Evolutionary conservation across 2,329 filamentous ascomycete species (phyloP), one percentile per base, ranked within the genome.

Genomic region (Aspergillus pseudoviridinutans): DNA sequence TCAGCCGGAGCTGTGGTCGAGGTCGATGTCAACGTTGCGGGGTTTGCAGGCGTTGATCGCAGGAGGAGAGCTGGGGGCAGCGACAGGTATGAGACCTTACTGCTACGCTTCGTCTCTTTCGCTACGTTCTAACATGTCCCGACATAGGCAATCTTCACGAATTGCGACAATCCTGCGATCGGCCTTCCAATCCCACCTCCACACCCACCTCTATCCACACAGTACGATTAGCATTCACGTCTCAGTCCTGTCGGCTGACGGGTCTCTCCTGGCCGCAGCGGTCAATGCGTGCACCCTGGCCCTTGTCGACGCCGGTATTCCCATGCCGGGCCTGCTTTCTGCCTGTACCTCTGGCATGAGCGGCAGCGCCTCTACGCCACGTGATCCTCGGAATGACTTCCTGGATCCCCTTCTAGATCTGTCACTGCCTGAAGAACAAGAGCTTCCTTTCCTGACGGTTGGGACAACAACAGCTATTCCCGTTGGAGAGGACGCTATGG

Each of bases 271-370:
- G 22, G 92, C 93, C 0, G 89, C 92, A 0, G 91, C 93, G 49
- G 81, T 97, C 65, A 99, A 99, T 69, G 94, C 94, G 3, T 85
- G 90, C 0, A 96, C 93, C 0, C 84, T 99, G 12, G 94, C 94
- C 0, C 85, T 97, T 24, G 88, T 97, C 61, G 94, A 99, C 71
- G 94, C 94, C 0, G 94, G 94, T 53, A 88, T 99, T 22, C 94
- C 94, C 25, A 97, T 97, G 92, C 86, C 87, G 2, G 91, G 96
- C 71, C 95, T 97, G 71, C 84, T 97, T 2, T 87, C 87, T 24
- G 91, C 92, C 5, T 95, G 91, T 76, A 96, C 92, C 0, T 90
- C 91, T 0, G 94, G 92, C 3, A 90, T 77, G 70, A 77, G 88
- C 14, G 75, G 75, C 5, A 74, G 72, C 54, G 75, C 75, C 14